Base-by-base conservation (phyloP, 805 yeast species). In the Candida germanica region DNA sequence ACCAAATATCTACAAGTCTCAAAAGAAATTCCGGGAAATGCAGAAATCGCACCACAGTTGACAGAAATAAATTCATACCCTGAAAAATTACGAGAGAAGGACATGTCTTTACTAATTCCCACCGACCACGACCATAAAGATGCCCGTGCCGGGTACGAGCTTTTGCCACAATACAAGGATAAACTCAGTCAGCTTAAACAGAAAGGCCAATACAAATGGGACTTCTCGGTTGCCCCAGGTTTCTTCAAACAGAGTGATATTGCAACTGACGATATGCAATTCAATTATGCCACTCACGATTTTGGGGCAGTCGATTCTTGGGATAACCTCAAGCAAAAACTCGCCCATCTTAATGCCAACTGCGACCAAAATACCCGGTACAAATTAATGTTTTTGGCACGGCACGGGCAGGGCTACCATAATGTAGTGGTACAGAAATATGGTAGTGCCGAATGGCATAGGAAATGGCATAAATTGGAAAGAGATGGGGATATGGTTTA, bases 351-450 rank as follows among this genome's bases (percentile, higher is more conserved):
- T 43, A 74, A 73, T 42, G 34, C 37, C 2, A 29, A 47, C 5
- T 65, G 71, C 13, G 39, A 45, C 0, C 46, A 45, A 44, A 2
- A 63, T n/a, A 76, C 58, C 17, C 29, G 35, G 22, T 75, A 65
- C 51, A 79, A 77, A 47, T 47, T 79, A 29, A 39, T 79, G 3
- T 70, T 76, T 34, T 63, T 76, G 36, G 81, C 83, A 4, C 64
- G 87, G 49, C 87, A 81, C 47, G 87, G 87, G 7, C 84, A 81
- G 53, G 87, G 87, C 0, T 75, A 59, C 50, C 88, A 81, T 43
- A 81, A 81, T 48, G 60, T 65, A 23, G 70, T 75, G 3, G 76
- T 78, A 11, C 58, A 54, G 18, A 66, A 73, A 42, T 79, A 78
- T 48, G 86, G 86, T 6, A 34, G 65, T 11, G 65, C 64, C 1